These are phyloP conservation scores for Kazachstania sp. DNA, from an alignment of 1,139 yeast genomes.

Conservation along the genomic window DNA sequence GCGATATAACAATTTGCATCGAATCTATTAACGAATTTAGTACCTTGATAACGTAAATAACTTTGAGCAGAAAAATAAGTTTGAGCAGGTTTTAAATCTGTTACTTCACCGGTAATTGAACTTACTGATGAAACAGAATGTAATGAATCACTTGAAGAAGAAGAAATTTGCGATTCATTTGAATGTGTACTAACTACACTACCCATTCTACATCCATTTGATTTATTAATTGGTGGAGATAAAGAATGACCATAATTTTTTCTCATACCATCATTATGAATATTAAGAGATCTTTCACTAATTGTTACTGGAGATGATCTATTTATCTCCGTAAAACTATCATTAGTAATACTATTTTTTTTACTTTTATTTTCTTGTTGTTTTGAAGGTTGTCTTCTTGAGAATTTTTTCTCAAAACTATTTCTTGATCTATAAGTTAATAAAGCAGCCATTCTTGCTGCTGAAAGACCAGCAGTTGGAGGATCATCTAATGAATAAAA, in stretches of 20 bases:
- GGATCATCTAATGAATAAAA: slow-evolving; percentile 69
- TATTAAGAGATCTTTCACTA: slow-evolving; percentile 48
- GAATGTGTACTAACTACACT: slow-evolving; percentile 5
- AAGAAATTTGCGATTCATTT: slow-evolving; percentile 13
- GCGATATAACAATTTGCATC: slow-evolving; percentile 96
- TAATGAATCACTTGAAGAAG: slow-evolving; percentile 17
- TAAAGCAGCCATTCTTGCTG: slow-evolving; percentile 96
- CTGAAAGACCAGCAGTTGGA: slow-evolving; percentile 80
- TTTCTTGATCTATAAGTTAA: slow-evolving; percentile 87
- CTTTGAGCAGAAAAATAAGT: slow-evolving; percentile 93
- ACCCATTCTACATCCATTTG: not conserved
- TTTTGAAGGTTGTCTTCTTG: slow-evolving; percentile 55
- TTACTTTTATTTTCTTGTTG: slow-evolving; percentile 17
- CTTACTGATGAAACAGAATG: slow-evolving; percentile 24
- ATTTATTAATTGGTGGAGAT: not conserved
- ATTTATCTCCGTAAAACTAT: not conserved
- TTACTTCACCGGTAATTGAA: slow-evolving; percentile 17
- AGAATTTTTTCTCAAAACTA: slow-evolving; percentile 84
- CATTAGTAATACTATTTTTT: not conserved
- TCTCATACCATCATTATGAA: slow-evolving; percentile 57
- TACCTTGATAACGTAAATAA: slow-evolving; percentile 86
- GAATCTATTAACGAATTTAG: slow-evolving; percentile 77
- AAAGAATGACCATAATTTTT: not conserved
- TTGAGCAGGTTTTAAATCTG: slow-evolving; percentile 47
- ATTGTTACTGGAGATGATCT: slow-evolving; percentile 10